Evolutionary conservation across 441 rosid genomes (phyloP).

Genomic region (Viola pubescens): DNA sequence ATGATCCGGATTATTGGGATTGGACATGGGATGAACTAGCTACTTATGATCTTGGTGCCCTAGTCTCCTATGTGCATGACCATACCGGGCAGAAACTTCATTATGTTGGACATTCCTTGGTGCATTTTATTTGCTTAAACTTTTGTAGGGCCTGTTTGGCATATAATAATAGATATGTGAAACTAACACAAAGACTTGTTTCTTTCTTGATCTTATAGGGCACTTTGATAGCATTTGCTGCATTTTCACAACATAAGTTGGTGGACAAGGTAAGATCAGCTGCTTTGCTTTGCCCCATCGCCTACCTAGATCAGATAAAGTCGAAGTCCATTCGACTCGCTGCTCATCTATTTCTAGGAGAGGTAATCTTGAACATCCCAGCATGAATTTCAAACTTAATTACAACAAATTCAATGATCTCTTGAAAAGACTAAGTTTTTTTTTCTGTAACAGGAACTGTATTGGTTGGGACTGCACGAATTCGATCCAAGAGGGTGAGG

Average conservation of each 20-base stretch:
- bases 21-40: slow-evolving; percentile 93
- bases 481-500: slow-evolving; percentile 61
- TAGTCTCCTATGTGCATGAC: slow-evolving; percentile 40
- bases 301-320: slow-evolving; percentile 63
- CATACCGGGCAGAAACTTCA: slow-evolving; percentile 65
- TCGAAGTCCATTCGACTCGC: slow-evolving; percentile 49
- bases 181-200: not conserved
- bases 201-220: slow-evolving; percentile 33
- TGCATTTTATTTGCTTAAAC: slow-evolving; percentile 4
- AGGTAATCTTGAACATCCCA: slow-evolving; percentile 26
- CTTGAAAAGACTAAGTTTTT: not conserved
- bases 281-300: slow-evolving; percentile 70
- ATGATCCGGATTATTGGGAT: slow-evolving; percentile 52
- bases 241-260: slow-evolving; percentile 53
- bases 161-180: not conserved
- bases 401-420: not conserved
- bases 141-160: not conserved
- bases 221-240: slow-evolving; percentile 61
- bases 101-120: slow-evolving; percentile 88
- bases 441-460: slow-evolving; percentile 32
- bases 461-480: slow-evolving; percentile 44
- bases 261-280: slow-evolving; percentile 50
- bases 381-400: not conserved
- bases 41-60: slow-evolving; percentile 55
- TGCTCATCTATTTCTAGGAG: slow-evolving; percentile 52